phyloP scores from a whole-genome alignment of 768 basidiomycete species.

The Lactarius psammicola region DNA sequence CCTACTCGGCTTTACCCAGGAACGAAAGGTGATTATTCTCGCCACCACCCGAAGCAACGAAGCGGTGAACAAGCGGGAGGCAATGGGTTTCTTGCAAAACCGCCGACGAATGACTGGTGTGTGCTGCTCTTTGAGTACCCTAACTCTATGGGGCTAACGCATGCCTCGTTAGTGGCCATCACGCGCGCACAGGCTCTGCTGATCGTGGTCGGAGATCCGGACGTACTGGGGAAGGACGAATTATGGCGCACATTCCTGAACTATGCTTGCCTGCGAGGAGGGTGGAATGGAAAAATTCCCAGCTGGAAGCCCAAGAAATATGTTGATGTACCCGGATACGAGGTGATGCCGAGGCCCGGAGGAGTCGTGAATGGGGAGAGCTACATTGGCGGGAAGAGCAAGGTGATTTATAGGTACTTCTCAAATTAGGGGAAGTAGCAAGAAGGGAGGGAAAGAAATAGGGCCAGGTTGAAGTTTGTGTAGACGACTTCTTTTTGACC shows the following conservation, averaged over 20 bases:
- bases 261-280: conserved; percentile 51
- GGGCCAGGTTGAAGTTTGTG: background rate
- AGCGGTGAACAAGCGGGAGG: conserved; percentile 34
- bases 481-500: too few species aligned
- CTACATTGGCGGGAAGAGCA: conserved; percentile 13
- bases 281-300: conserved; percentile 53
- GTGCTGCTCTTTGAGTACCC: background rate
- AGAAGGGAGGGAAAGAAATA: too few species aligned
- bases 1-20: conserved; percentile 30
- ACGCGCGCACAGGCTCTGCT: conserved; percentile 61
- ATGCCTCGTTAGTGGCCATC: conserved; percentile 47
- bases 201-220: conserved; percentile 58
- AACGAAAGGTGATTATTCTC: conserved; percentile 42
- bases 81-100: conserved; percentile 34
- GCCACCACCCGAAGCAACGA: conserved; percentile 41
- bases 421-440: too few species aligned
- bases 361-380: conserved; percentile 7
- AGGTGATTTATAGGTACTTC: conserved; percentile 1
- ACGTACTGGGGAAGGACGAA: conserved; percentile 58
- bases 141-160: background rate
- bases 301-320: conserved; percentile 47
- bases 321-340: background rate
- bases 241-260: conserved; percentile 62
- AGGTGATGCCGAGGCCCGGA: background rate
- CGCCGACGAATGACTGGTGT: conserved; percentile 35